phyloP scores from a whole-genome alignment of 306 rosid genomes.

The Cucurbita argyrosperma region DNA sequence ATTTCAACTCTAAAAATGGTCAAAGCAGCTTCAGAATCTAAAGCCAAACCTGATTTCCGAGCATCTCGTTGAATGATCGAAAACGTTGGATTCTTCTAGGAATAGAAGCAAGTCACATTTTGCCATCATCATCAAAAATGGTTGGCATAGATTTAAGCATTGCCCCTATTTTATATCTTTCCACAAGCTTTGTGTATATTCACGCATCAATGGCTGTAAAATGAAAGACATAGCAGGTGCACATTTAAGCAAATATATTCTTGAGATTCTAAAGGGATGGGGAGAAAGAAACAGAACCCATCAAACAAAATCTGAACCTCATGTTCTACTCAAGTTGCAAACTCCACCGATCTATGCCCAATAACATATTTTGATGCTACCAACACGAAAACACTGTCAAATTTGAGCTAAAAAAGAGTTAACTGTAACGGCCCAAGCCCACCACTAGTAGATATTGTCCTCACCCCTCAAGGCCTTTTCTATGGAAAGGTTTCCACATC shows the following conservation, averaged over 20 bases:
- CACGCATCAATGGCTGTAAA: constrained; percentile 3
- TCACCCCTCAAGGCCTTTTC: too few species aligned
- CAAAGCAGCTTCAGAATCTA: background rate
- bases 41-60: background rate
- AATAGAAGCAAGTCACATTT: background rate
- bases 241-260: constrained; percentile 3
- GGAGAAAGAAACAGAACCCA: background rate
- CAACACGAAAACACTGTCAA: background rate
- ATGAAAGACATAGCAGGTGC: background rate
- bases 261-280: background rate
- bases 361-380: background rate
- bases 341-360: background rate
- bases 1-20: background rate
- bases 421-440: too few species aligned
- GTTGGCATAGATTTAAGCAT: constrained; percentile 7
- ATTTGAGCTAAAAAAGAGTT: background rate
- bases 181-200: background rate
- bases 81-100: background rate
- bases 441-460: too few species aligned
- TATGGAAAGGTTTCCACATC: too few species aligned
- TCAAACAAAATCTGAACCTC: background rate
- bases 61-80: constrained; percentile 3
- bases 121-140: background rate
- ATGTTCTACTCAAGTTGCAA: background rate
- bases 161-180: background rate